Evolutionary conservation across 116 monocot species (phyloP), one percentile per base, ranked within the genome.

Genomic region (Trichopus zeylanicus): DNA sequence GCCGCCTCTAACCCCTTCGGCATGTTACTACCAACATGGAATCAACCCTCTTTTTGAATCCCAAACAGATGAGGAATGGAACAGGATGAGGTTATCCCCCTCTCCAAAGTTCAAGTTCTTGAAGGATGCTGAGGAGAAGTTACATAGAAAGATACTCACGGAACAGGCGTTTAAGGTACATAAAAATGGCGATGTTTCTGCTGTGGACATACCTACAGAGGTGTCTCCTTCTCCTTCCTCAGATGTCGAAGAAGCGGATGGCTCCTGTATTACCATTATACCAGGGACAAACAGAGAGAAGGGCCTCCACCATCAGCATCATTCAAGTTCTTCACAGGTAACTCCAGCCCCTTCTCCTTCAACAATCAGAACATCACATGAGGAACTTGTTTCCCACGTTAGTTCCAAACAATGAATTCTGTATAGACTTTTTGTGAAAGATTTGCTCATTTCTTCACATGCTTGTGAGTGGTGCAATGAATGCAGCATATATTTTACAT

Each of bases 101-200:
- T 90, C 95, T n/a, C 95, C 95, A 1, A 86, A 77, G 81, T 87
- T 95, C 74, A 81, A 90, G 77, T 95, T 95, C 51, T 59, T 95
- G 67, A 89, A 73, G 68, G 95, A 95, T 52, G 95, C 95, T 4
- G 95, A 95, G 67, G 90, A 95, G 78, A 95, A 95, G 76, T 74
- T 87, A 15, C 77, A 81, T 57, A 81, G 72, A 67, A 86, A 65
- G 68, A 82, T 69, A n/a, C 34, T 86, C 47, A 62, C 67, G 70
- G 95, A 90, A 28, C 81, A 87, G 26, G 81, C 86, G 6, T 18
- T 59, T 34, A 82, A 51, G 51, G 49, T 56, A 51, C 65, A 59
- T n/a, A n/a, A n/a, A 37, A 60, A 24, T 61, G 19, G n/a, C 20
- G 62, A 21, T 29, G 46, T 16, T 9, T 11, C 20, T 35, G 57